Base-by-base conservation (phyloP, 1,284 basidiomycete genomes). In the Ceratobasidium sp. region DNA sequence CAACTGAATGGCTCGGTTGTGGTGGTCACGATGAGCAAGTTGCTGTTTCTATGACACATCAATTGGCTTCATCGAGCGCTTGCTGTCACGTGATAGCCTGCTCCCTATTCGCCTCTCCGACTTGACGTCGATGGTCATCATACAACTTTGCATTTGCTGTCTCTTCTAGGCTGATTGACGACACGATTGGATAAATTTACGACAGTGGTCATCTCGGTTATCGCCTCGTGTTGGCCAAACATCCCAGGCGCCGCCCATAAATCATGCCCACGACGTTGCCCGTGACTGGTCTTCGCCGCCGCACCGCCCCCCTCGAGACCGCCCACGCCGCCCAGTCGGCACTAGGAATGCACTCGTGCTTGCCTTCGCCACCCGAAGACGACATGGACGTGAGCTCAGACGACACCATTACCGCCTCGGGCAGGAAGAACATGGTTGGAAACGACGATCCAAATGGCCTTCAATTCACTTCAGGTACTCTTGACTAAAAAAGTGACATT, bases 311-410 rank as follows among this genome's bases (percentile, higher is more conserved):
- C 5, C 65, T 69, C 14, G 65, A 69, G 30, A 45, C 65, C 6
- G 64, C 50, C 3, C 50, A 55, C 50, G 64, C 50, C 34, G 50
- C 50, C 23, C 36, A 48, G 32, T 59, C 36, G 9, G 23, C 36
- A 41, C 50, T 53, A 10, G 46, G 46, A 34, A 69, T 23, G 36
- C 46, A 39, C 23, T 69, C 64, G 23, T 39, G 64, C n/a, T 39
- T 69, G 28, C 64, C 64, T 1, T 69, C 64, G 16, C 64, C 64
- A 14, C 64, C 64, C 1, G 64, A 57, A 5, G 64, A 69, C 52
- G 52, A 57, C 23, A 41, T 50, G 30, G 62, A 65, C 48, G 52
- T 21, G 14, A 69, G 64, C 52, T 69, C 64, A 18, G 64, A 69
- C 46, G 64, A 69, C n/a, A 69, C 64, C 1, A 36, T 69, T 26